A percentile compares a stretch with the other conserved stretches of the same genome.
Evolutionary conservation across 257 asterid genomes (phyloP).

Genomic region (Jacaranda copaia): DNA sequence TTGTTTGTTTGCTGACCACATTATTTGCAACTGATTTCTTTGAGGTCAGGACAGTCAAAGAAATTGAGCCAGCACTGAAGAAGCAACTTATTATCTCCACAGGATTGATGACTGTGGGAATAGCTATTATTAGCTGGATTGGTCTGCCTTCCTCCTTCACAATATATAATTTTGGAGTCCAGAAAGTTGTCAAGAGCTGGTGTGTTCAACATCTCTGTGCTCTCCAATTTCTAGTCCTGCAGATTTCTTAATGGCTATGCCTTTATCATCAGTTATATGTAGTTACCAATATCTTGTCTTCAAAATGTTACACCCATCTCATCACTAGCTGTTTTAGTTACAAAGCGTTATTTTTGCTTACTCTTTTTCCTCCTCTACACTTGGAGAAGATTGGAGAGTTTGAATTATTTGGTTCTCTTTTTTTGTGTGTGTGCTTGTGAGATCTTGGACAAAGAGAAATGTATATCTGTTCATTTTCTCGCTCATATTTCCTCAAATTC

Average conservation of each 20-base stretch:
- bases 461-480: not conserved
- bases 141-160: conserved; percentile 64
- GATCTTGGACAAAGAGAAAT: not conserved
- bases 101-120: conserved; percentile 55
- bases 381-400: not conserved
- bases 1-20: conserved; percentile 62
- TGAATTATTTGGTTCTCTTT: not conserved
- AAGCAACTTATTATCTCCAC: conserved; percentile 67
- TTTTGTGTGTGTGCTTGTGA: not conserved
- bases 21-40: conserved; percentile 56
- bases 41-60: conserved; percentile 52
- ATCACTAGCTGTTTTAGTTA: not conserved
- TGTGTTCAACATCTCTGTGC: conserved; percentile 30
- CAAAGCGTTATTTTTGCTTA: not conserved
- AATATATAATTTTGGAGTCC: conserved; percentile 52
- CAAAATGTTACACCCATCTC: not conserved
- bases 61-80: conserved; percentile 65
- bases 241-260: not conserved
- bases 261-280: not conserved
- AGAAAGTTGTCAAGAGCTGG: conserved; percentile 59
- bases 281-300: not conserved
- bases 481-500: conserved; percentile 19
- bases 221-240: not conserved
- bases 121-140: conserved; percentile 54
- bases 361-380: not conserved